These are phyloP conservation scores for Spergularia azorica DNA, from an alignment of 179 eudicot genomes.

Conservation along the genomic window DNA sequence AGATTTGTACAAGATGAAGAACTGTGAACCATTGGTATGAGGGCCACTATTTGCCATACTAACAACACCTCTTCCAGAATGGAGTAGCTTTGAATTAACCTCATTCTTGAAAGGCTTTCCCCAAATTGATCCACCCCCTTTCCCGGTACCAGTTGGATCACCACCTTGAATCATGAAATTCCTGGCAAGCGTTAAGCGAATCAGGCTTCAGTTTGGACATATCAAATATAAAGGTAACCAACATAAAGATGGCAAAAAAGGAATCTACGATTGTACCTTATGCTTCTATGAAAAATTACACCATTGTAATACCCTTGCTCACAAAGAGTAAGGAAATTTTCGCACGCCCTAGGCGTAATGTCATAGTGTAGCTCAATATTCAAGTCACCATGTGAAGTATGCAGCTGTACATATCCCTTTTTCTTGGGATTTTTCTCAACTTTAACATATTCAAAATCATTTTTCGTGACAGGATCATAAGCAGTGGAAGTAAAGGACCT, in stretches of 20 bases:
- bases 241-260: conserved; percentile 2
- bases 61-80: conserved; percentile 96
- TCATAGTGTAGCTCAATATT: conserved; percentile 97
- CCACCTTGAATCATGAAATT: conserved; percentile 99
- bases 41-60: conserved; percentile 99
- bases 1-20: conserved; percentile 92
- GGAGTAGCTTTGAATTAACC: conserved; percentile 86
- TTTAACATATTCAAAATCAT: conserved; percentile 85
- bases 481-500: conserved; percentile 97
- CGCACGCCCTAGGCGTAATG: conserved; percentile 88
- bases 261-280: conserved; percentile 52
- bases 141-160: conserved; percentile 98
- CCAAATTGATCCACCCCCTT: conserved; percentile 98
- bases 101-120: conserved; percentile 98
- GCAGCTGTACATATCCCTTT: conserved; percentile 89
- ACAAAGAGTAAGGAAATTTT: conserved; percentile 91
- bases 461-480: conserved; percentile 83
- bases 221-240: not conserved
- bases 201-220: conserved; percentile 15
- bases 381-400: conserved; percentile 95
- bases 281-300: conserved; percentile 80
- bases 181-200: conserved; percentile 38
- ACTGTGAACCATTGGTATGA: conserved; percentile 93
- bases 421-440: conserved; percentile 97
- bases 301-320: conserved; percentile 96